phyloP scores from a whole-genome alignment of 148 eudicot species.

The Cornus controversa region DNA sequence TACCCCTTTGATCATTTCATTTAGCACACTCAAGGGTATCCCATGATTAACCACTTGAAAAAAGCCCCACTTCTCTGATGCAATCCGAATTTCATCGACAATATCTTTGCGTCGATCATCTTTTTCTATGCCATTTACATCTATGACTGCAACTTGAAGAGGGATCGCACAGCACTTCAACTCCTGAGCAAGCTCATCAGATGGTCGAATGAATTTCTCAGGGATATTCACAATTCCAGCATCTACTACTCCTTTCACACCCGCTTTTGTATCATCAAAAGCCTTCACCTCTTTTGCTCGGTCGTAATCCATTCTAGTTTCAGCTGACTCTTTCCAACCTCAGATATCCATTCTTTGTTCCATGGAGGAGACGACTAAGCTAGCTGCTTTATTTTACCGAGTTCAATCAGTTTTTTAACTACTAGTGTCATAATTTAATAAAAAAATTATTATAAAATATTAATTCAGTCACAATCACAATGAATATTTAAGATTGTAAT shows the following conservation, averaged over 20 bases:
- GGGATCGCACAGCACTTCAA: neutral
- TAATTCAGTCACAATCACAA: too few relatives aligned
- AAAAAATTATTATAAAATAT: too few relatives aligned
- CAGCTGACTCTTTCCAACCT: slow-evolving; percentile 1
- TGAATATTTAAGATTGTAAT: too few relatives aligned
- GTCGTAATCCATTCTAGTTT: slow-evolving; percentile 14
- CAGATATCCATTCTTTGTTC: slow-evolving; percentile 3
- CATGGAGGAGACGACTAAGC: neutral
- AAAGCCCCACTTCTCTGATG: slow-evolving; percentile 46
- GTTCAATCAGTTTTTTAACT: too few relatives aligned
- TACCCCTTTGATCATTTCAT: slow-evolving; percentile 33
- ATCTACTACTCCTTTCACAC: slow-evolving; percentile 39
- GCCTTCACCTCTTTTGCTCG: slow-evolving; percentile 27
- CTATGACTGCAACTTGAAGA: slow-evolving; percentile 32
- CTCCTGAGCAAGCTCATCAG: slow-evolving; percentile 30
- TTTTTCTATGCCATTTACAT: slow-evolving; percentile 17
- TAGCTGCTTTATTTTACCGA: too few relatives aligned
- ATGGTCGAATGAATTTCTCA: slow-evolving; percentile 35
- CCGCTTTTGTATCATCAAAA: slow-evolving; percentile 44
- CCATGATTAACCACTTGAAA: slow-evolving; percentile 56
- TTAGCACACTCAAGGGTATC: slow-evolving; percentile 24
- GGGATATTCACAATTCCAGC: slow-evolving; percentile 23
- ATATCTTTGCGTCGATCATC: slow-evolving; percentile 4
- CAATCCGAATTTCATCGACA: slow-evolving; percentile 15
- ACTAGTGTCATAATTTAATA: too few relatives aligned